phyloP scores from a whole-genome alignment of 352 stramenopile species.

The Phytophthora pinifolia region DNA sequence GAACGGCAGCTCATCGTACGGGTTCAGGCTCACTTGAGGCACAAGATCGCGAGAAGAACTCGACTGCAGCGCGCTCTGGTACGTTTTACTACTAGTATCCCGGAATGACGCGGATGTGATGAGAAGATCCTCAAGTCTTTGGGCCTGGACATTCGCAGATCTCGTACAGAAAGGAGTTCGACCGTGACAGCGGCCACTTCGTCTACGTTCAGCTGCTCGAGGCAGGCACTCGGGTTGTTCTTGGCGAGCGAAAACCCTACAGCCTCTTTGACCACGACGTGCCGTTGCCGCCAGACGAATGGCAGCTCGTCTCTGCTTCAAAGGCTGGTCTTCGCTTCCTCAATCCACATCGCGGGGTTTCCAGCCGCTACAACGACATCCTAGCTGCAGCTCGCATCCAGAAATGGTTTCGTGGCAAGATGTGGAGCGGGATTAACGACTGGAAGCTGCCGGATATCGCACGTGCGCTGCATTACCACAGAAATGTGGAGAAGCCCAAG shows the following conservation, averaged over 20 bases:
- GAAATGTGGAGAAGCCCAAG: constrained; percentile 11
- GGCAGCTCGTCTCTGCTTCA: constrained; percentile 21
- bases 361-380: constrained; percentile 41
- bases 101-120: background rate
- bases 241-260: constrained; percentile 37
- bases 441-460: constrained; percentile 44
- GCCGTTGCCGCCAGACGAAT: constrained; percentile 45
- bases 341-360: constrained; percentile 44
- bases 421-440: constrained; percentile 50
- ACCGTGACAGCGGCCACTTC: constrained; percentile 26
- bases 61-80: constrained; percentile 41
- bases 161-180: constrained; percentile 51
- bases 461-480: constrained; percentile 45
- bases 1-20: constrained; percentile 31
- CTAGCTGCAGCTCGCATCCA: constrained; percentile 44
- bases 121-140: background rate
- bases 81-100: too few species aligned
- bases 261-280: constrained; percentile 55
- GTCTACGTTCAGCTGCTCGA: constrained; percentile 37
- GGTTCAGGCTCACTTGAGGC: constrained; percentile 39
- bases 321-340: constrained; percentile 27
- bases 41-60: constrained; percentile 31
- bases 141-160: constrained; percentile 12
- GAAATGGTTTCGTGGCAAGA: constrained; percentile 50
- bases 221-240: constrained; percentile 4